Conservation (phyloP, 176 grass and related monocot genomes). For the Olyra latifolia region DNA sequence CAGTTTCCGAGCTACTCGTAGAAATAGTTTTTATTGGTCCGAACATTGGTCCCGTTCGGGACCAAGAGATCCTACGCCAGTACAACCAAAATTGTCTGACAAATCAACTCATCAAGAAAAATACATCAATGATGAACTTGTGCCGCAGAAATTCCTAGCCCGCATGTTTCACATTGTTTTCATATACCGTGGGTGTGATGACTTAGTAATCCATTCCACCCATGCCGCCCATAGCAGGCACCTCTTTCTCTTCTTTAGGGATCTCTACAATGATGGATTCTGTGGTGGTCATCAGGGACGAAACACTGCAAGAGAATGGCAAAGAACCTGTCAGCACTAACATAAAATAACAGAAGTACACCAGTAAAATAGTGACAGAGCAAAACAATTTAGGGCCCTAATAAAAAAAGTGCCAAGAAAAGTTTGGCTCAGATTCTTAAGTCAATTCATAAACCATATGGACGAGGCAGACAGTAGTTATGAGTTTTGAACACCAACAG, state of each 20-base stretch:
- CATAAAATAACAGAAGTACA: background rate
- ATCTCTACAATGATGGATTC: conserved; percentile 87
- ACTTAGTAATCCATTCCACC: conserved; percentile 90
- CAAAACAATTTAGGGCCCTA: background rate
- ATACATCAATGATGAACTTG: conserved; percentile 46
- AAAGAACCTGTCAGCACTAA: background rate
- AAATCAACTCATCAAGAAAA: conserved; percentile 35
- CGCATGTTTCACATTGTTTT: conserved; percentile 25
- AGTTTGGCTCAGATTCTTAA: background rate
- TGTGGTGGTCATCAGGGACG: conserved; percentile 93
- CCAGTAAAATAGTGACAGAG: background rate
- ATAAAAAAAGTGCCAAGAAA: background rate
- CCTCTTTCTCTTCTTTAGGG: conserved; percentile 82
- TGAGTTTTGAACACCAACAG: background rate
- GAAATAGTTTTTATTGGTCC: conserved; percentile 3
- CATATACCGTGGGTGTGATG: conserved; percentile 11
- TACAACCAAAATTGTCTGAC: conserved; percentile 43
- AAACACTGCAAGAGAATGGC: conserved; percentile 54
- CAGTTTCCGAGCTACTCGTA: background rate
- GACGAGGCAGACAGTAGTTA: background rate
- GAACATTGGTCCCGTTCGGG: conserved; percentile 21
- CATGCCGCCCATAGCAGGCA: conserved; percentile 72
- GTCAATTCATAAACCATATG: background rate
- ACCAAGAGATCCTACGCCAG: conserved; percentile 24
- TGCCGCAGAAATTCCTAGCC: conserved; percentile 44